Evolutionary conservation across 805 yeast species (phyloP).

Genomic region (Sugiyamaella chiloensis): DNA sequence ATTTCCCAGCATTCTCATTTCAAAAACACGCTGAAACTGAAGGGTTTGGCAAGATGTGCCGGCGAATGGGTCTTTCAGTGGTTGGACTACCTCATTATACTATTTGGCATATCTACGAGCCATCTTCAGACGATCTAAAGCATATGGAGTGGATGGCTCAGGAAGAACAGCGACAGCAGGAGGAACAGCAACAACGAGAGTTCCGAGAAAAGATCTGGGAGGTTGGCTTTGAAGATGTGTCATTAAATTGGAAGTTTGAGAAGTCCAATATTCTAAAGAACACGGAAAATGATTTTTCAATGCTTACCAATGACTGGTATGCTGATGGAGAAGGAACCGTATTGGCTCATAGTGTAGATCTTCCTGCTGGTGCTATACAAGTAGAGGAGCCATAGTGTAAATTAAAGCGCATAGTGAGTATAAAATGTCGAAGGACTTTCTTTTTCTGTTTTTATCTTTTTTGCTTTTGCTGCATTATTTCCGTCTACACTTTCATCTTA

Average conservation of each 20-base stretch:
- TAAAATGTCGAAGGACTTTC: neutral
- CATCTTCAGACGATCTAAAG: slow-evolving; percentile 84
- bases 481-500: too few species aligned
- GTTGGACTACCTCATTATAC: slow-evolving; percentile 92
- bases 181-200: slow-evolving; percentile 34
- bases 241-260: slow-evolving; percentile 69
- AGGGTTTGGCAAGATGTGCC: slow-evolving; percentile 87
- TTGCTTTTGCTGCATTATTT: slow-evolving; percentile 6
- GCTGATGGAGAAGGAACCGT: slow-evolving; percentile 12
- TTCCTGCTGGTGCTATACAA: slow-evolving; percentile 12
- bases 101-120: slow-evolving; percentile 96
- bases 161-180: slow-evolving; percentile 34
- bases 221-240: slow-evolving; percentile 73
- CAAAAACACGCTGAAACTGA: slow-evolving; percentile 96
- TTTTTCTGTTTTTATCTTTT: slow-evolving; percentile 4
- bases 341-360: neutral
- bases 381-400: slow-evolving; percentile 3
- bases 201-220: slow-evolving; percentile 52
- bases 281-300: slow-evolving; percentile 47
- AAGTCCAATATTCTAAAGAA: slow-evolving; percentile 69
- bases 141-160: slow-evolving; percentile 44
- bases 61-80: slow-evolving; percentile 82
- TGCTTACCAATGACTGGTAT: slow-evolving; percentile 24
- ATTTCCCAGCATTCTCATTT: slow-evolving; percentile 94
- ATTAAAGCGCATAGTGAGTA: neutral